Base-by-base conservation (phyloP, 768 basidiomycete genomes). In the Lentinus tigrinus region DNA sequence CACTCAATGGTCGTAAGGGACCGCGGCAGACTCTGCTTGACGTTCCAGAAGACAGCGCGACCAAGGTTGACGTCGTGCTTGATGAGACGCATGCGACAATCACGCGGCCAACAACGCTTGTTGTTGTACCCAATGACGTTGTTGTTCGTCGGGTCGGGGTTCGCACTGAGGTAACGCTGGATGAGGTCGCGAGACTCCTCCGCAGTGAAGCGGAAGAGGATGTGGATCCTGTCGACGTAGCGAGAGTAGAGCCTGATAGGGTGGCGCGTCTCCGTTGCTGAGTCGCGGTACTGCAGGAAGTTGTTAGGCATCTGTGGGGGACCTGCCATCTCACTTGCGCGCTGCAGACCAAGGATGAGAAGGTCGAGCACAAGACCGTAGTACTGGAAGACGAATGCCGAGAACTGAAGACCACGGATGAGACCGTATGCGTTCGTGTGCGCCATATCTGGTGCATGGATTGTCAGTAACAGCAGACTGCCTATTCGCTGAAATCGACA, bases 31-130 rank as follows among this genome's bases (percentile, higher is more conserved):
- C 92, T 92, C 73, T 98, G 95, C 77, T 98, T 97, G 72, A 98
- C 93, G 69, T 99, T 98, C 97, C 96, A 99, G 76, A 97, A 98
- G 9, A 98, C 97, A 2, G 97, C 97, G 60, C 97, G 85, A 21
- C 96, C 97, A 44, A 99, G 80, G 73, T 99, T 98, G 74, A 98
- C 97, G 70, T 99, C 97, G 73, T 99, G 97, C 75, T 99, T 99
- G 80, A 97, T 96, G 56, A 99, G 81, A 34, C 97, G 81, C 97
- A 99, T 99, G 58, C 97, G 89, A 73, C 97, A 99, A 74, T 99
- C 97, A 64, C 95, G 84, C 37, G 97, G 97, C 97, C 97, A 99
- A 76, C 97, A 98, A 49, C 94, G 88, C 74, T 96, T 97, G 80
- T 98, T 98, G 78, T 98, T 98, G 75, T 98, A 99, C 0, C 96